Evolutionary conservation across 2,329 filamentous ascomycete genomes (phyloP).

Genomic region (Fusarium equiseti): DNA sequence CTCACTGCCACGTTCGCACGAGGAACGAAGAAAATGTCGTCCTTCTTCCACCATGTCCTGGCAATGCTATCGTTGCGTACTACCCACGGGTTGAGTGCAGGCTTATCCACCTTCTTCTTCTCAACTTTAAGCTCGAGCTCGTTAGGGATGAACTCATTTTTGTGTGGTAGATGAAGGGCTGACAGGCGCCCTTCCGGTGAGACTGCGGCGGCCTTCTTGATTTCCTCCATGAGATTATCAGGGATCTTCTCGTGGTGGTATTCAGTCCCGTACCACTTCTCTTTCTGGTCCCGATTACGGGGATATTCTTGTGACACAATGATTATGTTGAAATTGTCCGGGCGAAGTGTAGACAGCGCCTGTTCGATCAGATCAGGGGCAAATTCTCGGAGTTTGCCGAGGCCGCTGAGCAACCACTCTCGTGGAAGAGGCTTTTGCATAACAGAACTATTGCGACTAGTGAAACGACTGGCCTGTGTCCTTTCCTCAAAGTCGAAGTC

Average conservation of each 20-base stretch:
- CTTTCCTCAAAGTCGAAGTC: slow-evolving; percentile 97
- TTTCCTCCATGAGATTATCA: slow-evolving; percentile 76
- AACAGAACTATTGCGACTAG: slow-evolving; percentile 84
- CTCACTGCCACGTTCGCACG: slow-evolving; percentile 91
- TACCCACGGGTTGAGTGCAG: slow-evolving; percentile 79
- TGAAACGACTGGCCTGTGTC: slow-evolving; percentile 88
- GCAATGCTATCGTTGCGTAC: slow-evolving; percentile 85
- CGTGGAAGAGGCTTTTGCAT: slow-evolving; percentile 94
- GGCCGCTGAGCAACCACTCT: slow-evolving; percentile 87
- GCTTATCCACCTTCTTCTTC: slow-evolving; percentile 88
- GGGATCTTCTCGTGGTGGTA: slow-evolving; percentile 87
- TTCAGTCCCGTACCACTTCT: slow-evolving; percentile 98
- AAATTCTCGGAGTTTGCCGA: slow-evolving; percentile 85
- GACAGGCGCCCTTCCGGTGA: slow-evolving; percentile 70
- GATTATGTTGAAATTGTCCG: slow-evolving; percentile 89
- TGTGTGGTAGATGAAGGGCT: slow-evolving; percentile 87
- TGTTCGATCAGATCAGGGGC: slow-evolving; percentile 80
- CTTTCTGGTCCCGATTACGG: slow-evolving; percentile 85
- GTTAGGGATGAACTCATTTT: slow-evolving; percentile 95
- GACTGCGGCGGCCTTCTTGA: slow-evolving; percentile 73
- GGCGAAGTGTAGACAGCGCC: slow-evolving; percentile 78
- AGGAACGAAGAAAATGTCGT: slow-evolving; percentile 98
- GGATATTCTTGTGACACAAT: slow-evolving; percentile 87
- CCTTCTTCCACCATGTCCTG: slow-evolving; percentile 97
- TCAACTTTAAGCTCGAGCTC: slow-evolving; percentile 86